Percentiles rank a stretch among this genome's conserved stretches.
These are phyloP conservation scores for bread wheat (Triticum aestivum) DNA, from an alignment of 176 grass and related monocot species.

Conservation along the genomic window DNA sequence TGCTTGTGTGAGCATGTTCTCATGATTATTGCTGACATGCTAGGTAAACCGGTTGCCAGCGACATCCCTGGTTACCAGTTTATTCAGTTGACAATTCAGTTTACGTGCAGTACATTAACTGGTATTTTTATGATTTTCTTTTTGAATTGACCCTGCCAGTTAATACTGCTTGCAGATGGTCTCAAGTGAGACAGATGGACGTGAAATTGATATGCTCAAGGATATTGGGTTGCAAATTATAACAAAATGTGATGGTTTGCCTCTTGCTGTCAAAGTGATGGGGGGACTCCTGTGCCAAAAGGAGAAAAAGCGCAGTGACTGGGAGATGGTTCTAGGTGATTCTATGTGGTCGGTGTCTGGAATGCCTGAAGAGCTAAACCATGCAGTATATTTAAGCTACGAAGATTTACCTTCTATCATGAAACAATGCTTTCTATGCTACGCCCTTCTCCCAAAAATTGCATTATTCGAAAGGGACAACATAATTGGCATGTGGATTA, in stretches of 20 bases:
- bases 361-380: constrained; percentile 18
- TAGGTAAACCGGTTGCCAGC: no score
- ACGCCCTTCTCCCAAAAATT: constrained; percentile 37
- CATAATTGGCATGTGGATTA: constrained; percentile 31
- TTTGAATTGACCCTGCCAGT: no score
- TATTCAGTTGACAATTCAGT: no score
- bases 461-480: no score
- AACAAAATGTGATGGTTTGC: constrained; percentile 41
- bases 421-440: constrained; percentile 45
- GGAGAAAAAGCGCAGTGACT: not conserved
- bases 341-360: constrained; percentile 2
- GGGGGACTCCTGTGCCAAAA: constrained; percentile 35
- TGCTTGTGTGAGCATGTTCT: no score
- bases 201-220: not conserved
- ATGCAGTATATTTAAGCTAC: constrained; percentile 29
- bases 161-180: no score
- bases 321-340: constrained; percentile 22
- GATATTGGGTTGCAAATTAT: constrained; percentile 36
- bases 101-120: no score
- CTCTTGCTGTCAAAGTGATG: constrained; percentile 40
- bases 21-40: no score
- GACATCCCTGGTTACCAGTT: no score
- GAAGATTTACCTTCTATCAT: constrained; percentile 1
- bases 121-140: no score
- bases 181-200: not conserved